These are phyloP conservation scores for Hyphodiscus sp. DNA, from an alignment of 2,329 filamentous ascomycete species.

Conservation along the genomic window DNA sequence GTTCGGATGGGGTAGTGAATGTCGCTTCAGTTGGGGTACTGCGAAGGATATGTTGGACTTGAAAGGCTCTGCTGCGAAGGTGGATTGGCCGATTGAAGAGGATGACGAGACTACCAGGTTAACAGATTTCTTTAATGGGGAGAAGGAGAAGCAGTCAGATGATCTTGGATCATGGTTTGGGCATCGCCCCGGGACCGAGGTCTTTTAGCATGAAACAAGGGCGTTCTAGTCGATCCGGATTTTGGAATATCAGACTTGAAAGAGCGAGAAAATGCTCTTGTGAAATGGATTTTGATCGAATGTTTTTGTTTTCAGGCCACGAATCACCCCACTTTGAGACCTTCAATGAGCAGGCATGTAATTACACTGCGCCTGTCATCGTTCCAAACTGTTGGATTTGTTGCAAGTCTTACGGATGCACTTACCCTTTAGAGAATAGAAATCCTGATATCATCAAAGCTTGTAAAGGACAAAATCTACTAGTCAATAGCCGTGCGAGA, in stretches of 20 bases:
- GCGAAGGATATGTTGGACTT: conserved; percentile 76
- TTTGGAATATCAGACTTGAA: background rate
- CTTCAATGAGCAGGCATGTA: too few relatives aligned
- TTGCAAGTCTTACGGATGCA: too few relatives aligned
- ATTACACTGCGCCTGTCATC: too few relatives aligned
- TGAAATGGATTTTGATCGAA: too few relatives aligned
- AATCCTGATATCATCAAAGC: too few relatives aligned
- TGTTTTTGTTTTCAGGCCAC: too few relatives aligned
- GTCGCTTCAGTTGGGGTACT: conserved; percentile 92
- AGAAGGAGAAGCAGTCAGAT: conserved; percentile 31
- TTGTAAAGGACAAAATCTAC: too few relatives aligned
- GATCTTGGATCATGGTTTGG: conserved; percentile 83
- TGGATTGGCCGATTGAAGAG: conserved; percentile 78
- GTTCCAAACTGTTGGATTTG: too few relatives aligned
- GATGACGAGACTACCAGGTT: conserved; percentile 62
- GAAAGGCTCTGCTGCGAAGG: conserved; percentile 60
- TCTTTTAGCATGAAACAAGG: conserved; percentile 22
- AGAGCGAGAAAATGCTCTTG: background rate
- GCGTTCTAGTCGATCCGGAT: background rate
- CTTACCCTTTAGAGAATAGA: too few relatives aligned
- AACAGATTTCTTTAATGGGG: conserved; percentile 64
- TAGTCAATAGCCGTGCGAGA: too few relatives aligned
- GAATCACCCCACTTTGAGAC: too few relatives aligned
- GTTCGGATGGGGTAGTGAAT: conserved; percentile 93
- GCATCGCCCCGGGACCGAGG: conserved; percentile 22